Evolutionary conservation across 257 asterid species (phyloP), one percentile per base, ranked within the genome.

Genomic region (Cinchona pubescens): DNA sequence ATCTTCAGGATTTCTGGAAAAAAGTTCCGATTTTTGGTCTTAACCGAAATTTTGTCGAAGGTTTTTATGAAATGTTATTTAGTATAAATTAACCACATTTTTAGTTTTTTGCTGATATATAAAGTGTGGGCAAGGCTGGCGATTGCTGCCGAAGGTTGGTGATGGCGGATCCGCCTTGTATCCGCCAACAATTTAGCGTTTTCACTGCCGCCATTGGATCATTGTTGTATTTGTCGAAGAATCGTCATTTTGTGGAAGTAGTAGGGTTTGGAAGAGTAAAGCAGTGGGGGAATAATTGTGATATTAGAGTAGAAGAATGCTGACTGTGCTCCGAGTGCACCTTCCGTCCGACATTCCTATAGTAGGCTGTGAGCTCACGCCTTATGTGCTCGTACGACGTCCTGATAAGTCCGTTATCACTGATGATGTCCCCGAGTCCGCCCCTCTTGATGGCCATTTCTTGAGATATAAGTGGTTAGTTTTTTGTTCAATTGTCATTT

Each of bases 291-390:
- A 1, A 23, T 70, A 16, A 65, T 60, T 72, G 62, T 51, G 29
- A 32, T 64, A n/a, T 49, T 67, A 21, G 61, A 55, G 15, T 61
- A 67, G 72, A 61, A 89, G 83, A 84, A 94, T 94, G 99, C 93
- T 94, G 91, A 92, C 83, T 82, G 93, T 94, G 86, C 84, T 86
- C 62, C 88, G 97, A 72, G 93, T 94, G 86, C 98, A 94, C 88
- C 91, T 94, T 68, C 97, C 98, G 66, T 90, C 98, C 66, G 98
- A 92, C 77, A 94, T 94, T 76, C 97, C 98, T 46, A 90, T 94
- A 49, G 98, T 94, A 30, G 97, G 97, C 73, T 94, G 98, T 76
- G 97, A 94, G 79, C 86, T 94, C 83, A 88, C 92, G 61, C 98
- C 98, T 0, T 94, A 92, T 48, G 95, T 94, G 67, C 92, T 94